phyloP scores from a whole-genome alignment of 2,329 filamentous ascomycete genomes.

The Pseudogymnoascus sp. region DNA sequence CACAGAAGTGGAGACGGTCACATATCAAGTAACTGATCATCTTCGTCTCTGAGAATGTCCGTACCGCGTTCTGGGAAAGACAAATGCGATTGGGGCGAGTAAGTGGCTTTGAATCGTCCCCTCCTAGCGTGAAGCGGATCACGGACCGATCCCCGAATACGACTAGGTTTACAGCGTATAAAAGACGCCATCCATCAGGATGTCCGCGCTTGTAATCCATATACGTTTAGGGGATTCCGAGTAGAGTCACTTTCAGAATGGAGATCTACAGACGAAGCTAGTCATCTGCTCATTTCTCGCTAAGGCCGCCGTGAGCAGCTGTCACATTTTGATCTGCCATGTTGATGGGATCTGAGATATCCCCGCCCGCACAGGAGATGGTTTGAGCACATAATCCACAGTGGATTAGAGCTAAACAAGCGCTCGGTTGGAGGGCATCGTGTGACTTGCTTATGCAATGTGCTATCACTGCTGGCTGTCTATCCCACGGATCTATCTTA shows the following conservation, averaged over 20 bases:
- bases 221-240: neutral
- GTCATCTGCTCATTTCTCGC: neutral
- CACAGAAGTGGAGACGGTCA: neutral
- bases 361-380: neutral
- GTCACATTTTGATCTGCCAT: neutral
- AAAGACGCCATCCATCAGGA: neutral
- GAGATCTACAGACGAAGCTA: neutral
- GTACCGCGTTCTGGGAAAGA: neutral
- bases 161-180: neutral
- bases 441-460: constrained; percentile 1
- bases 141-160: neutral
- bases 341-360: neutral
- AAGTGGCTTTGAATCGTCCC: neutral
- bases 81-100: neutral
- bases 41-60: neutral
- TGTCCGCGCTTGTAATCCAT: neutral
- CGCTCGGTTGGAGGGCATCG: neutral
- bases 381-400: neutral
- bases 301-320: neutral
- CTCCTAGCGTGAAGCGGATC: neutral
- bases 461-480: neutral
- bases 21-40: neutral
- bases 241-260: neutral
- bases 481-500: neutral
- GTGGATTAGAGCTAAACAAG: neutral